A percentile compares a stretch with the other conserved stretches of the same genome.
Evolutionary conservation across 208 protist genomes (phyloP).

Genomic region (Trypanosoma mega): DNA sequence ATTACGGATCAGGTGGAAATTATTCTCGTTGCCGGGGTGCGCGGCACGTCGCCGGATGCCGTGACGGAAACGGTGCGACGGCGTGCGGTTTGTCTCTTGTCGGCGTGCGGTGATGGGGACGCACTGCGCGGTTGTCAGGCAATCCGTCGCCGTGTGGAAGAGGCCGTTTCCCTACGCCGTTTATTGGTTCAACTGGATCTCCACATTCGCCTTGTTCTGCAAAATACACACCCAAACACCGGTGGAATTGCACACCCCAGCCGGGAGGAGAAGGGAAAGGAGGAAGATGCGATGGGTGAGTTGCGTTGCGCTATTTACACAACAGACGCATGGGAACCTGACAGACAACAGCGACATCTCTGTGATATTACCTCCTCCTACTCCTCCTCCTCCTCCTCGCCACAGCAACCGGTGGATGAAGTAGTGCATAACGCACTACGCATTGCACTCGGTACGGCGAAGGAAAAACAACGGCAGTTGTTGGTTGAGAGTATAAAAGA

Average conservation of each 20-base stretch:
- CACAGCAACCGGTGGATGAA: conserved; percentile 7
- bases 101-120: conserved; percentile 22
- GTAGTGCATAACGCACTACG: conserved; percentile 16
- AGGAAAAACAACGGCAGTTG: background rate
- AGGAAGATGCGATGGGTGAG: background rate
- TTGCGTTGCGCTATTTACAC: conserved; percentile 23
- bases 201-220: conserved; percentile 13
- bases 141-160: conserved; percentile 9
- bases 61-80: conserved; percentile 22
- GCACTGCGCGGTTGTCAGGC: conserved; percentile 12
- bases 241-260: background rate
- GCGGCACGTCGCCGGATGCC: conserved; percentile 16
- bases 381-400: background rate
- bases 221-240: background rate
- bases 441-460: background rate
- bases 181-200: conserved; percentile 20
- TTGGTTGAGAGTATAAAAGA: background rate
- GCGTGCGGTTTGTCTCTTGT: conserved; percentile 10
- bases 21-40: conserved; percentile 26
- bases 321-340: conserved; percentile 28
- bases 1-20: conserved; percentile 26
- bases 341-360: conserved; percentile 13
- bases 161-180: background rate
- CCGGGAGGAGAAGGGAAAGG: background rate
- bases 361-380: background rate